A percentile compares a stretch with the other conserved stretches of the same genome.
Conservation (phyloP, 176 grass and related monocot genomes). For the Avena eriantha region DNA sequence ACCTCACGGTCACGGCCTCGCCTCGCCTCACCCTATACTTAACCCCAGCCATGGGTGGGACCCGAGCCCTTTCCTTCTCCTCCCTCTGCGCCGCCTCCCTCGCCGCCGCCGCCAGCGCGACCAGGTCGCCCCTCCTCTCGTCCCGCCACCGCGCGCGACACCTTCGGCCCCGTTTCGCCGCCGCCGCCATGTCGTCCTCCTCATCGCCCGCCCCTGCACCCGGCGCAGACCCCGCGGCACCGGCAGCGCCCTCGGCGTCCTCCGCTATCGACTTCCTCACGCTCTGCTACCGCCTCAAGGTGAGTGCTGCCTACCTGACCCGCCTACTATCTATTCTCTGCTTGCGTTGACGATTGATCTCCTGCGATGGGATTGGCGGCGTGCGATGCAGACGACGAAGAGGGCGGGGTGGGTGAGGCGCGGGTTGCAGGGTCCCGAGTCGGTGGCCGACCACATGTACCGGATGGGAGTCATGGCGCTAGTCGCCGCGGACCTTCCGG, state of each 20-base stretch:
- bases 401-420: conserved; percentile 85
- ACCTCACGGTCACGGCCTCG: neutral
- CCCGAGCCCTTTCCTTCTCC: conserved; percentile 66
- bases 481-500: conserved; percentile 71
- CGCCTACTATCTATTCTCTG: neutral
- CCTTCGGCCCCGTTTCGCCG: conserved; percentile 38
- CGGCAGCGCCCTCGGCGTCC: conserved; percentile 44
- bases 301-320: neutral
- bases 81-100: conserved; percentile 58
- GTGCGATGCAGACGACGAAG: conserved; percentile 77
- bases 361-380: neutral
- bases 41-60: conserved; percentile 59
- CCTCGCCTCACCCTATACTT: conserved; percentile 10
- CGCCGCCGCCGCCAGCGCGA: conserved; percentile 10
- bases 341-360: neutral
- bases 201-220: conserved; percentile 34
- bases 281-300: conserved; percentile 98
- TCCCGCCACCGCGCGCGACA: conserved; percentile 12
- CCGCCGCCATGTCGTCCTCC: conserved; percentile 68
- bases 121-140: conserved; percentile 33
- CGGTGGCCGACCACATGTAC: conserved; percentile 98
- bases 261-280: conserved; percentile 92
- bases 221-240: conserved; percentile 17
- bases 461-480: conserved; percentile 98
- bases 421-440: conserved; percentile 80